These are phyloP conservation scores for Flaveria trinervia DNA, from an alignment of 129 eudicot genomes.

Conservation along the genomic window DNA sequence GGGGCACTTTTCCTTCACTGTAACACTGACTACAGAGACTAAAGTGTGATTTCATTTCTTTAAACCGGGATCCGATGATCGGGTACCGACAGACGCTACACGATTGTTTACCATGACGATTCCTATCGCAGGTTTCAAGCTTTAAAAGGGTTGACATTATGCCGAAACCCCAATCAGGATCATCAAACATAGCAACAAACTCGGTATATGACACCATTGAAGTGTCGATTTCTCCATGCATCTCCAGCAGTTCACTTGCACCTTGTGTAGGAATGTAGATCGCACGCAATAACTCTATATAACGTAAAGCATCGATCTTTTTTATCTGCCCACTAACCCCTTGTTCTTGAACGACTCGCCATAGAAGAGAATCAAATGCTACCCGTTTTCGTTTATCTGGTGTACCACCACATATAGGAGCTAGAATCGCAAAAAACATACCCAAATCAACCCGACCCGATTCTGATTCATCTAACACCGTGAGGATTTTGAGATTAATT, in stretches of 20 bases:
- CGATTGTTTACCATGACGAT: conserved; percentile 76
- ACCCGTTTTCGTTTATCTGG: conserved; percentile 74
- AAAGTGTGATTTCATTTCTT: conserved; percentile 75
- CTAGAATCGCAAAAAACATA: conserved; percentile 87
- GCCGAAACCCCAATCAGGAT: conserved; percentile 91
- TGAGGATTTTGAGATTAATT: conserved; percentile 80
- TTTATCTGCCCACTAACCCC: conserved; percentile 44
- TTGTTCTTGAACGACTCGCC: conserved; percentile 72
- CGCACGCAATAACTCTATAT: conserved; percentile 72
- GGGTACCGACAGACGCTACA: conserved; percentile 92
- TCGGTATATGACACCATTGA: conserved; percentile 68
- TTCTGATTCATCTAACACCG: conserved; percentile 78
- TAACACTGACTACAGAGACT: conserved; percentile 91
- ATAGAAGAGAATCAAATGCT: conserved; percentile 80
- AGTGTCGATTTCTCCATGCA: conserved; percentile 74
- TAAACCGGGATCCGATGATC: conserved; percentile 84
- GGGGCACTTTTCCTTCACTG: conserved; percentile 96
- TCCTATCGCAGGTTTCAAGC: conserved; percentile 80
- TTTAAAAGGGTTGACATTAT: conserved; percentile 69
- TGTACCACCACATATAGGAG: conserved; percentile 83
- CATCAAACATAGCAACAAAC: conserved; percentile 81
- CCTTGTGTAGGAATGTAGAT: conserved; percentile 85
- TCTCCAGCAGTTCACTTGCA: conserved; percentile 72
- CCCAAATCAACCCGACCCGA: conserved; percentile 93
- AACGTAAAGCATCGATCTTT: conserved; percentile 65